A percentile compares a stretch with the other conserved stretches of the same genome.
phyloP scores from a whole-genome alignment of 331 rosid genomes.

The Quercus tomentella region DNA sequence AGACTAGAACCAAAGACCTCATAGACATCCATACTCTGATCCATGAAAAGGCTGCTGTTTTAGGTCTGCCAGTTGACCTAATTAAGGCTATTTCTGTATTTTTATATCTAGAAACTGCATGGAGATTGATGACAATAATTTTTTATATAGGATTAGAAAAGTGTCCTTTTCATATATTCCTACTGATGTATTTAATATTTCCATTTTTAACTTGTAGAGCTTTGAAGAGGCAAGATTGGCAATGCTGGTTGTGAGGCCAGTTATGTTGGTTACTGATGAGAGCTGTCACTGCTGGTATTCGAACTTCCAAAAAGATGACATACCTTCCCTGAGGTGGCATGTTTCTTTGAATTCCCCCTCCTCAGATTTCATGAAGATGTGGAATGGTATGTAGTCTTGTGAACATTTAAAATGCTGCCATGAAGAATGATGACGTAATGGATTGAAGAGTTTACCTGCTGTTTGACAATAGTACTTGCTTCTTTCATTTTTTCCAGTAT shows the following conservation, averaged over 20 bases:
- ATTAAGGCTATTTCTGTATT: no score
- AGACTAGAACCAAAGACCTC: not conserved
- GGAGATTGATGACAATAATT: not conserved
- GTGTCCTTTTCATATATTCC: not conserved
- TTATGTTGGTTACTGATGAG: constrained; percentile 64
- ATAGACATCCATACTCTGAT: no score
- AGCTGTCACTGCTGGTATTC: constrained; percentile 56
- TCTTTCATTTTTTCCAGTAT: constrained; percentile 31
- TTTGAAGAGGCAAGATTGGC: constrained; percentile 73
- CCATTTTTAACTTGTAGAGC: constrained; percentile 33
- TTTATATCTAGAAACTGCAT: no score
- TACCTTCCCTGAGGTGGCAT: constrained; percentile 63
- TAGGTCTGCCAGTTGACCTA: no score
- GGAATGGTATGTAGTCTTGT: constrained; percentile 39
- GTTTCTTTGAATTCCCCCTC: constrained; percentile 53
- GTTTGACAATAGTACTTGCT: not conserved
- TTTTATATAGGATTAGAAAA: not conserved
- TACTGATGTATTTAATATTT: no score
- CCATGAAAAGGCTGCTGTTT: no score
- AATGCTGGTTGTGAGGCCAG: constrained; percentile 59
- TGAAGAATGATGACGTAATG: not conserved
- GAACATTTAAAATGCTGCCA: not conserved
- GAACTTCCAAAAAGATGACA: constrained; percentile 38
- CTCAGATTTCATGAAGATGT: constrained; percentile 19
- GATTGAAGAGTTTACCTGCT: constrained; percentile 4